Base-by-base conservation (phyloP, 805 yeast genomes). In the Metschnikowia gruessii region DNA sequence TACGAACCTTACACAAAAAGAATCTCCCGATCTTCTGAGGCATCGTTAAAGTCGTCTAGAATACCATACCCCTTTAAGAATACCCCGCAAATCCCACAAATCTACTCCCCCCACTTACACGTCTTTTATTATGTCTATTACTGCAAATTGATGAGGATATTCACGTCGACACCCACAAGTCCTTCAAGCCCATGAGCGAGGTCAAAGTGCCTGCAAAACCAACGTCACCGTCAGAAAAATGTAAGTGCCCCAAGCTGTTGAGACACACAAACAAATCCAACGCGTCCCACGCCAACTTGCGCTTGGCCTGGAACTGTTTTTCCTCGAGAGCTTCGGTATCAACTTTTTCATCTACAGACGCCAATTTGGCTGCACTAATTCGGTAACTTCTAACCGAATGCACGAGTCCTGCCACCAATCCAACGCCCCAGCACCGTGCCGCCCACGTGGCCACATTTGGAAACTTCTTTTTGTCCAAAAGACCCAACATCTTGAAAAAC, bases 171-270 rank as follows among this genome's bases (percentile, higher is more conserved):
- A 63, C 69, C 95, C 95, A 83, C 55, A 82, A 61, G 57, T 85
- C 90, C 61, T 77, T 79, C 43, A 89, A 71, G 37, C 96, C 96
- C 66, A 89, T 72, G 40, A 82, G 49, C 33, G 96, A 85, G 28
- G 97, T 89, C 49, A 87, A 68, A 21, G 85, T 76, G 62, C 98
- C 98, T 32, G 94, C 89, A 48, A 83, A 68, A 31, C 95, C 97
- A 42, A 89, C 79, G 35, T 82, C 75, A 41, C 95, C 94, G 57
- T 91, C 97, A 62, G 82, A 80, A 57, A 81, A 70, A 55, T 74
- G 73, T 56, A 85, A 69, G 66, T 72, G 68, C 47, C 77, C 74
- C 65, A 87, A 76, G 44, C 82, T 79, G 65, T 85, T 82, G 61
- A 83, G 69, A 11, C 94, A 95, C 58, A 91, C 83, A 52, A 85